These are phyloP conservation scores for Cenchrus fungigraminus DNA, from an alignment of 176 grass and related monocot genomes.

Conservation along the genomic window DNA sequence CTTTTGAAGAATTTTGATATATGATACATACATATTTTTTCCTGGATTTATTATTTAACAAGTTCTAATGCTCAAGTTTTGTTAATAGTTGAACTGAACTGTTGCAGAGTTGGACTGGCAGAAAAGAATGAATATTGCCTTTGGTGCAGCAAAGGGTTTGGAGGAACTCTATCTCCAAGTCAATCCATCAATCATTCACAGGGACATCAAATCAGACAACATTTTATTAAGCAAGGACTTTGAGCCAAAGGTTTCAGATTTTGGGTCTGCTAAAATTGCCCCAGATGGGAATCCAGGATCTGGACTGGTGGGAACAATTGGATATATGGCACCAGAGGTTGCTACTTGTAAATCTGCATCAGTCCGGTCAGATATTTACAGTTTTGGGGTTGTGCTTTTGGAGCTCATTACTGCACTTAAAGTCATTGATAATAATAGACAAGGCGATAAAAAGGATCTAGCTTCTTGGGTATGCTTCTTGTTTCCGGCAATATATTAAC, in stretches of 20 bases:
- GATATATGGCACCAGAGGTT: slow-evolving; percentile 27
- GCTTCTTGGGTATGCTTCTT: slow-evolving; percentile 29
- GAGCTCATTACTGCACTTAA: slow-evolving; percentile 23
- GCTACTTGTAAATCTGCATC: neutral
- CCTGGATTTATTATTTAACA: neutral
- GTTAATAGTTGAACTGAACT: neutral
- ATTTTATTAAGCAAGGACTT: neutral
- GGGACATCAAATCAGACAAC: slow-evolving; percentile 20
- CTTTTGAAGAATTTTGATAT: neutral
- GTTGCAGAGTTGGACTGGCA: neutral
- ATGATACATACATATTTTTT: neutral
- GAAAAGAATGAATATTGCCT: slow-evolving; percentile 28
- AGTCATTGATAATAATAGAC: neutral
- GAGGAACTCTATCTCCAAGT: neutral
- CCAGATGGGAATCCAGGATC: neutral
- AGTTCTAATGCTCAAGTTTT: neutral
- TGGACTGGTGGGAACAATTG: neutral
- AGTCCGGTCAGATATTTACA: slow-evolving; percentile 16
- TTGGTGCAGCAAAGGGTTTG: slow-evolving; percentile 6
- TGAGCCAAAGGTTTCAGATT: slow-evolving; percentile 25
- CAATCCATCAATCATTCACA: slow-evolving; percentile 23
- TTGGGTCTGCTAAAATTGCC: slow-evolving; percentile 27
- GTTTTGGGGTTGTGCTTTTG: slow-evolving; percentile 38
- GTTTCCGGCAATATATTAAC: neutral
- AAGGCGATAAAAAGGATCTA: neutral